Evolutionary conservation across 495 filamentous ascomycete species (phyloP).

Genomic region (Podospora didyma): DNA sequence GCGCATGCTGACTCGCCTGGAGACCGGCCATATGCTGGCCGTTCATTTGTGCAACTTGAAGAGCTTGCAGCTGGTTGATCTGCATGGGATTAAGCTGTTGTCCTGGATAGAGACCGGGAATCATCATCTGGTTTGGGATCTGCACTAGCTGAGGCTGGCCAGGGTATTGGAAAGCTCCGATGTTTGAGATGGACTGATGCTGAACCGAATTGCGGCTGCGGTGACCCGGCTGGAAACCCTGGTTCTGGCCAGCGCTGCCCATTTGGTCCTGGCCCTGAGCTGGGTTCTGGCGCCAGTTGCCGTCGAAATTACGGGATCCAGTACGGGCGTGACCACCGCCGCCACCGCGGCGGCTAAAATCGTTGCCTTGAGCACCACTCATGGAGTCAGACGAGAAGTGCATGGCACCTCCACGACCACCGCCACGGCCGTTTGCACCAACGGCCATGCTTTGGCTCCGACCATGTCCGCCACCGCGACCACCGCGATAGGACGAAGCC

Average conservation of each 20-base stretch:
- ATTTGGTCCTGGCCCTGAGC: constrained; percentile 52
- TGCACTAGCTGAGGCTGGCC: constrained; percentile 89
- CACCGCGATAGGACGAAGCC: constrained; percentile 41
- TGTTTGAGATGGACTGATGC: constrained; percentile 72
- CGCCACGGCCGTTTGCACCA: constrained; percentile 48
- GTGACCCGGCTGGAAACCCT: constrained; percentile 90
- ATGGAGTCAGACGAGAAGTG: constrained; percentile 31
- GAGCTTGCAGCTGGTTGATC: constrained; percentile 83
- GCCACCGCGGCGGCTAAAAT: constrained; percentile 69
- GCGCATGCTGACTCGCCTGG: constrained; percentile 74
- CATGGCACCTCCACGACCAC: constrained; percentile 29
- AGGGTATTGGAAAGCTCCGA: constrained; percentile 87
- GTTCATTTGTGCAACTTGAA: constrained; percentile 82
- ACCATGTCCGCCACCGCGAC: constrained; percentile 51
- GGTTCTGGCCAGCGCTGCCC: constrained; percentile 58
- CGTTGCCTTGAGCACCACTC: constrained; percentile 38
- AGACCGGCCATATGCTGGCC: constrained; percentile 66
- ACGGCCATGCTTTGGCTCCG: constrained; percentile 62
- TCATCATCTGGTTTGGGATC: constrained; percentile 72
- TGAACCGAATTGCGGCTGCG: constrained; percentile 79
- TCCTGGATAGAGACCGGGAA: constrained; percentile 73
- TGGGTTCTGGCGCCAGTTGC: constrained; percentile 90
- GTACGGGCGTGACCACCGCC: constrained; percentile 69
- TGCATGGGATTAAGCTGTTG: constrained; percentile 89
- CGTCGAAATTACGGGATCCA: constrained; percentile 88